These are phyloP conservation scores for Fusarium sp. DNA, from an alignment of 2,329 filamentous ascomycete genomes.

Conservation along the genomic window DNA sequence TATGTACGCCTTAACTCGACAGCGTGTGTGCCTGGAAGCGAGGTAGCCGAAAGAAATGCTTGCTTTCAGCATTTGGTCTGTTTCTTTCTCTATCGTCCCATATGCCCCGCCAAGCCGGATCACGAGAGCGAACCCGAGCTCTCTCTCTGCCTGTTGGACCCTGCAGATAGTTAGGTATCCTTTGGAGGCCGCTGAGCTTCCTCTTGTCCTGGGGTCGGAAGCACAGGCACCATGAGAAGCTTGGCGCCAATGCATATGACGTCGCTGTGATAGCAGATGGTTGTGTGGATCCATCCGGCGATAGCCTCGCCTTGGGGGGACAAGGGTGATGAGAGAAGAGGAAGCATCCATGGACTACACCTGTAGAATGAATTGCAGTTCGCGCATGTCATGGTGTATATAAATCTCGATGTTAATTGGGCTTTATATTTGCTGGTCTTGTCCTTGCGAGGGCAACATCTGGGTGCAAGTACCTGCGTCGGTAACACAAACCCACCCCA, in stretches of 20 bases:
- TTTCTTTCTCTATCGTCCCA: not conserved
- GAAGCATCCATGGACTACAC: not conserved
- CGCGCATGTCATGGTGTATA: not conserved
- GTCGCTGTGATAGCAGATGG: slow-evolving; percentile 18
- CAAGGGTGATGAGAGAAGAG: not conserved
- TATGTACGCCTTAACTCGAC: not conserved
- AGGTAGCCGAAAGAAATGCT: not conserved
- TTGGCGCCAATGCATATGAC: slow-evolving; percentile 36
- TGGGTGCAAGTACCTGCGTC: not conserved
- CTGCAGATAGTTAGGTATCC: slow-evolving; percentile 13
- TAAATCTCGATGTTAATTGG: not conserved
- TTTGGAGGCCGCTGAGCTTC: slow-evolving; percentile 30
- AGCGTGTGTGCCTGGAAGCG: not conserved
- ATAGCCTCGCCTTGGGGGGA: slow-evolving; percentile 25
- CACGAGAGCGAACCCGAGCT: not conserved
- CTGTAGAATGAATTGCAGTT: not conserved
- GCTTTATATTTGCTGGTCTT: fast-evolving
- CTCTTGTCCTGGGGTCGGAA: not conserved
- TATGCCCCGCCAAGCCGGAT: slow-evolving; percentile 32
- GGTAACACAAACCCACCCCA: not conserved
- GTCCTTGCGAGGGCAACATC: not conserved
- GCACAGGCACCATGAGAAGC: not conserved
- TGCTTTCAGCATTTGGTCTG: not conserved
- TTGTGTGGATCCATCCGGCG: slow-evolving; percentile 15
- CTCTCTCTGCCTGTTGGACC: slow-evolving; percentile 18